phyloP scores from a whole-genome alignment of 2,329 filamentous ascomycete genomes.

The Kalmusia sp. region DNA sequence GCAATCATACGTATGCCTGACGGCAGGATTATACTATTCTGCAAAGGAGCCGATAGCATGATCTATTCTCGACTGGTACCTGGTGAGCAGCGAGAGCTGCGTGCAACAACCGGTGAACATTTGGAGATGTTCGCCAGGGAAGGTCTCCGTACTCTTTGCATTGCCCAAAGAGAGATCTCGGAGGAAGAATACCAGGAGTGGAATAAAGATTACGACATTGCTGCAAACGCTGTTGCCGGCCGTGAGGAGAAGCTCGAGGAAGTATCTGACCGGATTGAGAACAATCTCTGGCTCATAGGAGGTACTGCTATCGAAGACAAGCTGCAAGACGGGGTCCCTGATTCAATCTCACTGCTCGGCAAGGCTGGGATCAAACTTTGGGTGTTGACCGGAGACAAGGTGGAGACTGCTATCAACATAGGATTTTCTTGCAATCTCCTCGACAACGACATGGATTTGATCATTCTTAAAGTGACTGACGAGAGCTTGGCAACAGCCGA shows the following conservation, averaged over 20 bases:
- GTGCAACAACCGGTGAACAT: constrained; percentile 86
- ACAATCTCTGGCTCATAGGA: constrained; percentile 84
- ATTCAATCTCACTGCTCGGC: constrained; percentile 89
- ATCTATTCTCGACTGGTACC: constrained; percentile 90
- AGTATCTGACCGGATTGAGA: constrained; percentile 89
- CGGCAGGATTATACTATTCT: constrained; percentile 86
- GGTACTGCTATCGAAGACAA: constrained; percentile 98
- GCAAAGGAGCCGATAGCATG: constrained; percentile 96
- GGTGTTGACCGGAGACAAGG: constrained; percentile 98
- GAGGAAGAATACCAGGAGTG: constrained; percentile 86
- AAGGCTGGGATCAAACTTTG: constrained; percentile 97
- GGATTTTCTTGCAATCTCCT: constrained; percentile 98
- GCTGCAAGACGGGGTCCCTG: constrained; percentile 94
- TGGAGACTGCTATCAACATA: constrained; percentile 99
- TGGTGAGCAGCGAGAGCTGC: constrained; percentile 84
- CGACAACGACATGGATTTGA: constrained; percentile 96
- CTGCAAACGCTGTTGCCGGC: constrained; percentile 81
- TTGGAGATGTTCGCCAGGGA: constrained; percentile 97
- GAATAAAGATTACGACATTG: constrained; percentile 86
- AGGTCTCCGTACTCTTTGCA: constrained; percentile 91
- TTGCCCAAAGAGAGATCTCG: constrained; percentile 80
- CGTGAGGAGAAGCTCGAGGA: constrained; percentile 93
- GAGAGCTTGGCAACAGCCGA: constrained; percentile 70
- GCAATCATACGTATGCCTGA: constrained; percentile 95
- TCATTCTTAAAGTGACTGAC: constrained; percentile 85